Conservation (phyloP, 2,329 filamentous ascomycete genomes). For the Exophiala viscosa region DNA sequence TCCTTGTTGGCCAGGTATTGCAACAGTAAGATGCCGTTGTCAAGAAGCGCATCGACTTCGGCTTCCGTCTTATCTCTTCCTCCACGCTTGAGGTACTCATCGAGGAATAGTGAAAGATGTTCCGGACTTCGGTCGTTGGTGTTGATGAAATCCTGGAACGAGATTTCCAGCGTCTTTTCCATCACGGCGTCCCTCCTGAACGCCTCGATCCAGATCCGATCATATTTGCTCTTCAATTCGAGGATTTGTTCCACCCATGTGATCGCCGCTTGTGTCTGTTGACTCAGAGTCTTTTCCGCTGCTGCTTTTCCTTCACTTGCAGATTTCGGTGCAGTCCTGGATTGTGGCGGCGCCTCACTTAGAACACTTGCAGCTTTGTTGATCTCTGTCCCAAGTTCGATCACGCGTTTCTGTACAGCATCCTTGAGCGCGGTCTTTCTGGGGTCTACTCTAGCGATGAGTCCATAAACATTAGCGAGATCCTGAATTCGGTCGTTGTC, state of each 20-base stretch:
- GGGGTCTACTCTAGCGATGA: conserved; percentile 72
- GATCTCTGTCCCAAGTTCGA: conserved; percentile 77
- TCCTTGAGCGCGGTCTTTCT: conserved; percentile 67
- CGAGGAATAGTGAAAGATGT: conserved; percentile 92
- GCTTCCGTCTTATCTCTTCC: conserved; percentile 88
- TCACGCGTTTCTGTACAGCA: conserved; percentile 69
- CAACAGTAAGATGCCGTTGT: conserved; percentile 83
- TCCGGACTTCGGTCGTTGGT: conserved; percentile 80
- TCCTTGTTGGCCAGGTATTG: conserved; percentile 90
- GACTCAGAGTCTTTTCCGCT: conserved; percentile 60
- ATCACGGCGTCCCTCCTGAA: conserved; percentile 73
- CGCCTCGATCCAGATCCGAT: conserved; percentile 68
- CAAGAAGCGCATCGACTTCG: conserved; percentile 78
- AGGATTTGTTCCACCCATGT: conserved; percentile 95
- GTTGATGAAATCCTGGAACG: conserved; percentile 92
- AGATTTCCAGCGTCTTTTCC: conserved; percentile 77
- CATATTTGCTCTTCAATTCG: conserved; percentile 81
- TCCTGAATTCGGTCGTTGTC: conserved; percentile 81
- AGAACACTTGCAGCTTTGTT: conserved; percentile 60
- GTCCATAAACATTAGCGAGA: conserved; percentile 72
- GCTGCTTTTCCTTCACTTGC: conserved; percentile 47
- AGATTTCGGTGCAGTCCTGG: conserved; percentile 37
- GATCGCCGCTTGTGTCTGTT: conserved; percentile 81
- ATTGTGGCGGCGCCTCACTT: conserved; percentile 55
- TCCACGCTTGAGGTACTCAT: conserved; percentile 91